Evolutionary conservation across 2,329 filamentous ascomycete genomes (phyloP).

Genomic region (Ustulina deusta): DNA sequence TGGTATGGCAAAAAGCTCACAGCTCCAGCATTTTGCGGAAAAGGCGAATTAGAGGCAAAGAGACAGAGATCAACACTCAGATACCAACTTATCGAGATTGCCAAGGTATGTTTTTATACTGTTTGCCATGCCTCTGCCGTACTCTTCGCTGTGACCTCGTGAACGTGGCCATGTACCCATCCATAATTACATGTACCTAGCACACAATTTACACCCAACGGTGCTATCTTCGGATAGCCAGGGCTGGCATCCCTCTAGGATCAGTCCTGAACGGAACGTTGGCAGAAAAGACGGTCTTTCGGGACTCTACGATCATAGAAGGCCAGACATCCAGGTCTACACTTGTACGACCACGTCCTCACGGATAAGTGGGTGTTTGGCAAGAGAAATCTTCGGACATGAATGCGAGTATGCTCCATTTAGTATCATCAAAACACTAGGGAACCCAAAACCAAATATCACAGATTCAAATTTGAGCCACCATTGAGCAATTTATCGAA

Average conservation of each 20-base stretch:
- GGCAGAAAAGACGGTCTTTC: constrained; percentile 67
- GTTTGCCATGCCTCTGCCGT: neutral
- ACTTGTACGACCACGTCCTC: constrained; percentile 42
- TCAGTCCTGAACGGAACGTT: constrained; percentile 85
- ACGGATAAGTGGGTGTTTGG: constrained; percentile 50
- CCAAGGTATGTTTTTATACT: constrained; percentile 47
- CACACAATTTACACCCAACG: constrained; percentile 65
- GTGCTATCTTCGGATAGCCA: constrained; percentile 81
- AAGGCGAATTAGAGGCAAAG: constrained; percentile 39
- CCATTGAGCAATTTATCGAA: neutral
- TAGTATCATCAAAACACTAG: neutral
- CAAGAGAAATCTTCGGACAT: constrained; percentile 57
- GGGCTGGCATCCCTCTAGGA: constrained; percentile 75
- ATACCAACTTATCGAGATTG: constrained; percentile 45
- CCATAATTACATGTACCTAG: constrained; percentile 10
- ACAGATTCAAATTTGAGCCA: neutral
- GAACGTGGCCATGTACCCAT: constrained; percentile 19
- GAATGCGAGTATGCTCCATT: neutral
- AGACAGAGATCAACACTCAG: constrained; percentile 44
- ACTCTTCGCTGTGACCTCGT: constrained; percentile 20
- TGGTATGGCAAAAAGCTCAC: constrained; percentile 37
- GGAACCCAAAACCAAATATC: neutral
- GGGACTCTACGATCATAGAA: constrained; percentile 52
- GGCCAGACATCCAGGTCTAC: constrained; percentile 50
- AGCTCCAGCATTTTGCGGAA: constrained; percentile 20